These are phyloP conservation scores for Populus davidiana DNA, from an alignment of 345 rosid genomes.

Conservation along the genomic window DNA sequence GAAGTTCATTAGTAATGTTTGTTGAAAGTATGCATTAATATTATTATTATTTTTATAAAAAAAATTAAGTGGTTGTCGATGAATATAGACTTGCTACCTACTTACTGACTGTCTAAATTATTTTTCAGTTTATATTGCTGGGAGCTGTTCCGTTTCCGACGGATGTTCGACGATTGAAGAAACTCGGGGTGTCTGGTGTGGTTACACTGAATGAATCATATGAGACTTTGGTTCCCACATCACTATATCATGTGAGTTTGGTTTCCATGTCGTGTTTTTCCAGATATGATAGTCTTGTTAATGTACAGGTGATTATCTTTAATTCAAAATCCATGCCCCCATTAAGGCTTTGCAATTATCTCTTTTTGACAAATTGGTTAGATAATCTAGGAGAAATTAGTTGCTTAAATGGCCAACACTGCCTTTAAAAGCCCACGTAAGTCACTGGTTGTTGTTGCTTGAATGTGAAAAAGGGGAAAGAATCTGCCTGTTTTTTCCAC, in stretches of 20 bases:
- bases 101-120: not conserved
- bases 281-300: not conserved
- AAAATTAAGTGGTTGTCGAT: not conserved
- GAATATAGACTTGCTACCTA: not conserved
- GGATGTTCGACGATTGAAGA: slow-evolving; percentile 70
- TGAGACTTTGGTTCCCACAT: slow-evolving; percentile 75
- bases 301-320: not conserved
- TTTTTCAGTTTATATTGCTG: slow-evolving; percentile 58
- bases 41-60: no score
- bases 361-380: not conserved
- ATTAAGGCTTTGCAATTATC: not conserved
- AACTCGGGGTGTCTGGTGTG: slow-evolving; percentile 74
- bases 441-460: not conserved
- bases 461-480: not conserved
- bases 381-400: not conserved
- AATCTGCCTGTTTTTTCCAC: not conserved
- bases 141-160: slow-evolving; percentile 91
- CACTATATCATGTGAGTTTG: slow-evolving; percentile 57
- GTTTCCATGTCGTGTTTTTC: not conserved
- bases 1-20: no score
- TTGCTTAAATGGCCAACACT: not conserved
- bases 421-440: not conserved
- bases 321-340: no score
- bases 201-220: slow-evolving; percentile 79
- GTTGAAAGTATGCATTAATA: no score